These are phyloP conservation scores for Colletotrichum cordylinicola DNA, from an alignment of 2,329 filamentous ascomycete genomes.

Conservation along the genomic window DNA sequence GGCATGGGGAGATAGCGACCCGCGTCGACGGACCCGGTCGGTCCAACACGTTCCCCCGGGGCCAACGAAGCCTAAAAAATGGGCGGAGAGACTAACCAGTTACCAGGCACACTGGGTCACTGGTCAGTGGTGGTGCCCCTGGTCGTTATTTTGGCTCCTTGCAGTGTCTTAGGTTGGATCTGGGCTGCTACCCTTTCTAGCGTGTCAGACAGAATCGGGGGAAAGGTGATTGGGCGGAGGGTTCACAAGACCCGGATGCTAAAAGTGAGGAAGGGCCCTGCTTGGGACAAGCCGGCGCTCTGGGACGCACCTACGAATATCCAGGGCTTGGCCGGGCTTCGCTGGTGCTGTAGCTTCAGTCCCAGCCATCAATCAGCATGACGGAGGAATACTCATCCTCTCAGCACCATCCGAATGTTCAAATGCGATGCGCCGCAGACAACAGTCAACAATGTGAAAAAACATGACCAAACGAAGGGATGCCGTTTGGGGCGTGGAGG, in stretches of 20 bases:
- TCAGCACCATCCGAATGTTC: not conserved
- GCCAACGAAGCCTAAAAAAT: constrained; percentile 19
- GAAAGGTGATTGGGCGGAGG: not conserved
- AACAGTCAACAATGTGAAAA: not conserved
- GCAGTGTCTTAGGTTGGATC: constrained; percentile 1
- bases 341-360: not conserved
- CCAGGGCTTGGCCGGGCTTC: not conserved
- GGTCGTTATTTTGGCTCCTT: constrained; percentile 4
- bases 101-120: not conserved
- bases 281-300: not conserved
- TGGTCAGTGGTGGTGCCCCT: not conserved
- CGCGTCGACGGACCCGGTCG: constrained; percentile 17
- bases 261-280: not conserved
- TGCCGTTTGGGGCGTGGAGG: not conserved
- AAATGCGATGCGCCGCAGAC: not conserved
- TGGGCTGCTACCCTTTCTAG: not conserved
- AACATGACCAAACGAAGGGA: not conserved
- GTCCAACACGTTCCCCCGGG: constrained; percentile 15
- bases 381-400: not conserved
- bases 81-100: constrained; percentile 4
- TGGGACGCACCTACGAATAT: not conserved
- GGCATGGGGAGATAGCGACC: not conserved
- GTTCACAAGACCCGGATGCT: not conserved
- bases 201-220: constrained; percentile 1
- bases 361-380: not conserved